Evolutionary conservation across 2,329 filamentous ascomycete genomes (phyloP).

Genomic region (Nemania bipapillata): DNA sequence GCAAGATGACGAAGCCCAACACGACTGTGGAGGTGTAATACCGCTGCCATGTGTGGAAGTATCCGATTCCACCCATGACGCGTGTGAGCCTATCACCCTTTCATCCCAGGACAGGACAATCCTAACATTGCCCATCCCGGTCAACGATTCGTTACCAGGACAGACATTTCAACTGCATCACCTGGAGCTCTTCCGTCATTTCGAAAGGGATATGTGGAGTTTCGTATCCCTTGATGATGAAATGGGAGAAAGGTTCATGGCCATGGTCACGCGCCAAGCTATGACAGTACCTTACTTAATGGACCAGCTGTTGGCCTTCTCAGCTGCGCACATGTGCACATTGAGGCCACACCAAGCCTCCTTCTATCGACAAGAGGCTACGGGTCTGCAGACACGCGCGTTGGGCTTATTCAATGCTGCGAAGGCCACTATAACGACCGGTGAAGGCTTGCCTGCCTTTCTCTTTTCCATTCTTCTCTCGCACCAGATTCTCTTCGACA

Average conservation of each 20-base stretch:
- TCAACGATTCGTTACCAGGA: neutral
- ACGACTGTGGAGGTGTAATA: neutral
- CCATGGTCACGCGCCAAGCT: constrained; percentile 41
- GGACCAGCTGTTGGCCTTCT: constrained; percentile 59
- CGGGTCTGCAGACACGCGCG: constrained; percentile 39
- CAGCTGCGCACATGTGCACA: constrained; percentile 57
- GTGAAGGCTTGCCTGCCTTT: constrained; percentile 40
- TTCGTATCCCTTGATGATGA: constrained; percentile 21
- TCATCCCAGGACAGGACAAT: neutral
- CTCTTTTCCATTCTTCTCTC: constrained; percentile 44
- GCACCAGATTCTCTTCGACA: constrained; percentile 44
- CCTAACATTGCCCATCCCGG: neutral
- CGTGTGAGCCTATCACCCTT: neutral
- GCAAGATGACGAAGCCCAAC: constrained; percentile 2
- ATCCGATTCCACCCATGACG: neutral
- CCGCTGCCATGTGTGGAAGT: neutral
- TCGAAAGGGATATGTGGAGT: constrained; percentile 43
- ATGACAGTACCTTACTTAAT: constrained; percentile 58
- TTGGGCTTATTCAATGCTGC: constrained; percentile 32
- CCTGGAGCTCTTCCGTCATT: constrained; percentile 54
- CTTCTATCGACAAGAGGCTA: constrained; percentile 39
- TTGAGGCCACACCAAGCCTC: constrained; percentile 37
- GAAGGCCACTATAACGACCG: constrained; percentile 9
- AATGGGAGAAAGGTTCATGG: constrained; percentile 40
- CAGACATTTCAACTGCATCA: constrained; percentile 54